Evolutionary conservation across 331 rosid species (phyloP), one percentile per base, ranked within the genome.

Genomic region (Quercus lobata): DNA sequence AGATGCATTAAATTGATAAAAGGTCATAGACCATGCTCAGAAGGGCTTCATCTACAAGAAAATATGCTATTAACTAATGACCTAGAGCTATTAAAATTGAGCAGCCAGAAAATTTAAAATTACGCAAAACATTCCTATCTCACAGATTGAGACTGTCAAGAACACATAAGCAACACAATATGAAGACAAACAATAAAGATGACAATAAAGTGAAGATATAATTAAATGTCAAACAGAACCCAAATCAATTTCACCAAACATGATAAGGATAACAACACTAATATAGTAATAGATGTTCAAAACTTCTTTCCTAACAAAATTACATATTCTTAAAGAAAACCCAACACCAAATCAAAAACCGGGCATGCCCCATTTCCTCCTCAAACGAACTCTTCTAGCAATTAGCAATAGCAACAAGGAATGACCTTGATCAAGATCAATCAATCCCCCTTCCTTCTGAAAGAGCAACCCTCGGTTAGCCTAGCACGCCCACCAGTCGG

Each of bases 401-500:
- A 66, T 32, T 22, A 34, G 6, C 24, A 12, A 49, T 49, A 49
- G 17, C 53, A 9, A 34, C 25, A 15, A 78, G 17, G 25, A 46
- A 75, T 41, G 46, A 41, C 46, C 46, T 9, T 41, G 17, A 49
- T 49, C 54, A 49, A 41, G 46, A 41, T 74, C 49, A 88, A 56
- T 88, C 91, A 88, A 56, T 88, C 91, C 1, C 86, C 84, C 86
- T 88, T 88, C 77, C 78, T 83, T 22, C 91, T 44, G 69, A 88
- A 88, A 53, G 89, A 88, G 75, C 87, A 83, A 2, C 91, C 91
- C 74, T 88, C 91, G 2, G 89, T 88, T 56, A 88, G 86, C 44
- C 84, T 78, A 32, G 89, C 91, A 0, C 87, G 86, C 24, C 91
- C 91, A 52, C 91, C 87, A 7, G 91, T 83, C 1, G 91, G 91